A percentile compares a stretch with the other conserved stretches of the same genome.
These are phyloP conservation scores for Artemisia annua DNA, from an alignment of 129 eudicot species.

Conservation along the genomic window DNA sequence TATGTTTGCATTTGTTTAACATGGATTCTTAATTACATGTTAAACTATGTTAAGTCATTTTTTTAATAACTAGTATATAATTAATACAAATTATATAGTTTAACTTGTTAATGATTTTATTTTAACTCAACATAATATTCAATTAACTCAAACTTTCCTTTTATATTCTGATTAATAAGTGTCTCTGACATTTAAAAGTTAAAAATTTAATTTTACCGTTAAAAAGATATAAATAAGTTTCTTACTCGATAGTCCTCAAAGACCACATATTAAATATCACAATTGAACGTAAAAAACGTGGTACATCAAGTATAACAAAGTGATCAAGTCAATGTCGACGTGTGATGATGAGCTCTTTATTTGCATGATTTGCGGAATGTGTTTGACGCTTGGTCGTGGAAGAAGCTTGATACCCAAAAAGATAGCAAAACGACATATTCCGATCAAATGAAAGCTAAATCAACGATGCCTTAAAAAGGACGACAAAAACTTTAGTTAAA, in stretches of 20 bases:
- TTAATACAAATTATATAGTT: too few relatives aligned
- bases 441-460: conserved; percentile 16
- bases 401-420: conserved; percentile 4
- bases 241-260: neutral
- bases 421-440: neutral
- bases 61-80: too few relatives aligned
- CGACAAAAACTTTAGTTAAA: conserved; percentile 27
- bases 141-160: too few relatives aligned
- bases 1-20: too few relatives aligned
- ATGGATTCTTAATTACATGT: too few relatives aligned
- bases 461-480: conserved; percentile 7
- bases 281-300: conserved; percentile 1
- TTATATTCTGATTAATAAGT: too few relatives aligned
- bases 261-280: neutral
- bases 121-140: too few relatives aligned
- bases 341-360: conserved; percentile 8
- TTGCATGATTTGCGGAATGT: conserved; percentile 18
- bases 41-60: too few relatives aligned
- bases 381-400: conserved; percentile 7
- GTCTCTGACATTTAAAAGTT: too few relatives aligned
- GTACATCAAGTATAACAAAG: neutral
- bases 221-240: neutral
- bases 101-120: too few relatives aligned
- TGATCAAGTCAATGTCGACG: neutral
- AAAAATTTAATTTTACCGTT: too few relatives aligned